A percentile compares a stretch with the other conserved stretches of the same genome.
Evolutionary conservation across 2,329 filamentous ascomycete genomes (phyloP).

Genomic region (Fulvia fulva): DNA sequence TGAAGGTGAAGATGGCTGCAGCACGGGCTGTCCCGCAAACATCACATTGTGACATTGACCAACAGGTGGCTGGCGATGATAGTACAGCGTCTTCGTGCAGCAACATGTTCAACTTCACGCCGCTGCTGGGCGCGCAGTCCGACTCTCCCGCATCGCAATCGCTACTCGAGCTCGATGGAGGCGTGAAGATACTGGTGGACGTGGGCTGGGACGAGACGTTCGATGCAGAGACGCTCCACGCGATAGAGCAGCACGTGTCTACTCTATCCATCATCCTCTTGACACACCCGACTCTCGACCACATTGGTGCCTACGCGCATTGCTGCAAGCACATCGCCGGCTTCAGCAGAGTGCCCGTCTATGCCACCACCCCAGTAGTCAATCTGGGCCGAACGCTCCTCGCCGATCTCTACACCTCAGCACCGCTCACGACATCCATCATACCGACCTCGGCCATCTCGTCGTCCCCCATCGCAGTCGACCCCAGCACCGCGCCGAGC

Average conservation of each 20-base stretch:
- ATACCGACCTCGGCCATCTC: conserved; percentile 67
- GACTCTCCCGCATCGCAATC: conserved; percentile 86
- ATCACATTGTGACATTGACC: no score
- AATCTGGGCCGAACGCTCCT: conserved; percentile 85
- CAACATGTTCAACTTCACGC: conserved; percentile 93
- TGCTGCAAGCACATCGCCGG: conserved; percentile 95
- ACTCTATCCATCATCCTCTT: conserved; percentile 90
- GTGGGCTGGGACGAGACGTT: conserved; percentile 96
- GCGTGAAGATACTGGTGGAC: conserved; percentile 90
- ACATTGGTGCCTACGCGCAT: conserved; percentile 90
- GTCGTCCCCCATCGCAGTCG: conserved; percentile 4
- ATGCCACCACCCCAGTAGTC: conserved; percentile 90
- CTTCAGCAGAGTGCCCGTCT: conserved; percentile 88
- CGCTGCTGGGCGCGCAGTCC: conserved; percentile 85
- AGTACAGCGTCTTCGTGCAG: background rate
- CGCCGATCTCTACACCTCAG: conserved; percentile 88
- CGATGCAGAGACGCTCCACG: conserved; percentile 72
- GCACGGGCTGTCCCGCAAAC: no score
- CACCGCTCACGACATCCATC: conserved; percentile 79
- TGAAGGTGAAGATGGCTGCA: background rate
- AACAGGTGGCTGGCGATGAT: background rate
- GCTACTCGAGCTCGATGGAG: conserved; percentile 92
- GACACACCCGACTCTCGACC: conserved; percentile 86
- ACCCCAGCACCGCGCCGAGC: conserved; percentile 57
- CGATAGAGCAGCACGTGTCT: conserved; percentile 88